Percentiles rank a stretch among this genome's conserved stretches.
Evolutionary conservation across 768 basidiomycete species (phyloP).

Genomic region (Chalciporus pseudorubinellus): DNA sequence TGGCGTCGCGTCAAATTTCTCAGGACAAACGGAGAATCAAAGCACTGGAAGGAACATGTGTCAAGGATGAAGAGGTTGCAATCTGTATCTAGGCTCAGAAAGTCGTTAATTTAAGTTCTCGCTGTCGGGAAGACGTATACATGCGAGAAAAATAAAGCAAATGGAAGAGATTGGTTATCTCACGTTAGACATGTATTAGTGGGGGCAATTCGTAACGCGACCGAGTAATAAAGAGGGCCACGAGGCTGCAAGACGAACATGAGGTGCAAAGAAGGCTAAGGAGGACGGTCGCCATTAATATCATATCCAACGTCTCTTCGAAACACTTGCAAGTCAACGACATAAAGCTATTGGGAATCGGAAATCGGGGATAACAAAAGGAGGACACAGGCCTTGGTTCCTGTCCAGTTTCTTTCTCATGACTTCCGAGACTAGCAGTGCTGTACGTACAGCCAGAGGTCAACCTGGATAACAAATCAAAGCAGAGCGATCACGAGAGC

Average conservation of each 20-base stretch:
- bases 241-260: too few species aligned
- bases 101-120: neutral
- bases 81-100: too few species aligned
- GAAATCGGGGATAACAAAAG: neutral
- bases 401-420: neutral
- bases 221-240: neutral
- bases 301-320: neutral
- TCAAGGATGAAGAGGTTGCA: too few species aligned
- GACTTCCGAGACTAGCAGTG: neutral
- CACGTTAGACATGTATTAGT: neutral
- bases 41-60: too few species aligned
- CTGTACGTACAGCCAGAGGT: neutral
- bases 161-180: neutral
- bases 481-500: slow-evolving; percentile 9
- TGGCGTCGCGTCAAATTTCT: neutral
- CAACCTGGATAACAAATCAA: slow-evolving; percentile 6
- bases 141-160: neutral
- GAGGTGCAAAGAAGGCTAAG: neutral
- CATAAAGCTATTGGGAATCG: neutral
- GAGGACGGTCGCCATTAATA: neutral
- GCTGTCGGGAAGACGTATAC: neutral
- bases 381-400: neutral
- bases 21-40: too few species aligned
- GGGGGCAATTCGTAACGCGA: neutral
- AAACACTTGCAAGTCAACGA: neutral